phyloP scores from a whole-genome alignment of 2,329 filamentous ascomycete genomes.

The Diplodia mutila region DNA sequence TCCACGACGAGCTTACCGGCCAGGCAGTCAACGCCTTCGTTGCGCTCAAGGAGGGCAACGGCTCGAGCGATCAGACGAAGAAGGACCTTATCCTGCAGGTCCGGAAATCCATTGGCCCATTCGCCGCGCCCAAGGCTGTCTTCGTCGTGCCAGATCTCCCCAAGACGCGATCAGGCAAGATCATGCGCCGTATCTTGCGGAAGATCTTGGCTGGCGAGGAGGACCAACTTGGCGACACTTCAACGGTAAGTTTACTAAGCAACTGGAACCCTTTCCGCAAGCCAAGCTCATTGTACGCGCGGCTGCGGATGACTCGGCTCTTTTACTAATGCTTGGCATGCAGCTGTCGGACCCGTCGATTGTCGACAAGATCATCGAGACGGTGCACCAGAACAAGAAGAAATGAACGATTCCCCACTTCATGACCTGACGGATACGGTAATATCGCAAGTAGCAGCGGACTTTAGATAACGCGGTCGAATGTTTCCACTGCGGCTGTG shows the following conservation, averaged over 20 bases:
- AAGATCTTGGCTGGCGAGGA: conserved; percentile 98
- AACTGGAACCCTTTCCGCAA: conserved; percentile 17
- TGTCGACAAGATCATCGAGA: conserved; percentile 85
- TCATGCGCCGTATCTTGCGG: conserved; percentile 94
- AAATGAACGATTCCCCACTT: conserved; percentile 35
- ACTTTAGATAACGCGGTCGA: not conserved
- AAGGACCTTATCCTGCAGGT: conserved; percentile 96
- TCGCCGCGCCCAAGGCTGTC: conserved; percentile 93
- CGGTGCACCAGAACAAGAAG: conserved; percentile 67
- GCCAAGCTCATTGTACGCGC: conserved; percentile 15
- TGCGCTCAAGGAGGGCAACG: conserved; percentile 81
- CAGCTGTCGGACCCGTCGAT: conserved; percentile 88
- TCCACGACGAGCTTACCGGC: conserved; percentile 90
- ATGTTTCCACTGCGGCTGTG: not conserved
- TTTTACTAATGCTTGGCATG: conserved; percentile 12
- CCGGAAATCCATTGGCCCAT: conserved; percentile 95
- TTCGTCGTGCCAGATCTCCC: conserved; percentile 91
- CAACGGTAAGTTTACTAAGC: conserved; percentile 67
- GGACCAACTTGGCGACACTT: conserved; percentile 91
- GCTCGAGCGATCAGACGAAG: conserved; percentile 76
- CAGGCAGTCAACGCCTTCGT: conserved; percentile 98
- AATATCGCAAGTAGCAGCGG: conserved; percentile 9
- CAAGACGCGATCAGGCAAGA: conserved; percentile 98
- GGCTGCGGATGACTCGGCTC: conserved; percentile 14
- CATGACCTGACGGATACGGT: conserved; percentile 4